phyloP scores from a whole-genome alignment of 495 filamentous ascomycete genomes.

The Penicillium simplicissimum region DNA sequence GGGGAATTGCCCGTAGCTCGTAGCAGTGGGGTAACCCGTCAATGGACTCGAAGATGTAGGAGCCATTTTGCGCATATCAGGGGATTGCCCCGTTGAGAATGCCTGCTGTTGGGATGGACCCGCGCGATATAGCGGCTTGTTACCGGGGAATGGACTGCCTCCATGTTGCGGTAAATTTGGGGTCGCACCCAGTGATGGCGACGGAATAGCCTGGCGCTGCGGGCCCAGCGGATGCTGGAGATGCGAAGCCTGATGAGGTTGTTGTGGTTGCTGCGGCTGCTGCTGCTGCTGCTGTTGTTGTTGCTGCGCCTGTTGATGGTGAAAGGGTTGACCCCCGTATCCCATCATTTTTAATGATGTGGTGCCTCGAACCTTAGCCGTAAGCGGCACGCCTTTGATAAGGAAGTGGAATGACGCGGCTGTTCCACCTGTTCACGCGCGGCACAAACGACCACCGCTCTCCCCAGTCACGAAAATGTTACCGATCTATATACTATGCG shows the following conservation, averaged over 20 bases:
- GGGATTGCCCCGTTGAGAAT: conserved; percentile 32
- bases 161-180: conserved; percentile 34
- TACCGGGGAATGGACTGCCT: conserved; percentile 26
- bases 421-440: conserved; percentile 9
- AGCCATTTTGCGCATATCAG: conserved; percentile 43
- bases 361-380: conserved; percentile 16
- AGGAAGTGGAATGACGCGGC: conserved; percentile 1
- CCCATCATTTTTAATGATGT: conserved; percentile 31
- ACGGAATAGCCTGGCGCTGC: conserved; percentile 33
- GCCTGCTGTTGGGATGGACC: conserved; percentile 38
- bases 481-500: conserved; percentile 7
- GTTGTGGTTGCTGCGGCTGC: conserved; percentile 28
- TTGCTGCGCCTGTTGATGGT: conserved; percentile 31
- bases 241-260: conserved; percentile 24
- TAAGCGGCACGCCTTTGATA: conserved; percentile 21
- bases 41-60: conserved; percentile 36
- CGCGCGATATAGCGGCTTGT: conserved; percentile 30
- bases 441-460: conserved; percentile 24
- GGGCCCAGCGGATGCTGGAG: conserved; percentile 22
- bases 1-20: conserved; percentile 34
- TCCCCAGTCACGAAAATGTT: conserved; percentile 1
- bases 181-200: conserved; percentile 34
- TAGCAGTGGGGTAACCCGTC: conserved; percentile 35
- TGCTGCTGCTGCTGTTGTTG: conserved; percentile 32
- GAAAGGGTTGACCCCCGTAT: conserved; percentile 39